Evolutionary conservation across 768 basidiomycete genomes (phyloP).

Genomic region (Rickenella mellea): DNA sequence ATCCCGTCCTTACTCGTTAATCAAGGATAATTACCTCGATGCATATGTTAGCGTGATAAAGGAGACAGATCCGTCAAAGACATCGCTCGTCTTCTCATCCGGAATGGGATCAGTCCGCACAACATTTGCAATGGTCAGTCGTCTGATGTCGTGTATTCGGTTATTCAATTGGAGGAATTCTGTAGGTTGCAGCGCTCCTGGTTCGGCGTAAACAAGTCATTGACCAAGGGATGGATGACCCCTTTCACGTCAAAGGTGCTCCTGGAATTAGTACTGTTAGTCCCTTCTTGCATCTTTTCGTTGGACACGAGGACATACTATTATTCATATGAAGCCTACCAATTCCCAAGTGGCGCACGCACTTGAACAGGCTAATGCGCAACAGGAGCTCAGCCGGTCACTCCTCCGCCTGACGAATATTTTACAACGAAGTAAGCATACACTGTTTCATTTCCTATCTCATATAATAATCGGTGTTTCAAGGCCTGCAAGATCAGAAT

Average conservation of each 20-base stretch:
- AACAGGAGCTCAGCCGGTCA: conserved; percentile 71
- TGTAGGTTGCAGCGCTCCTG: conserved; percentile 38
- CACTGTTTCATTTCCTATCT: not conserved
- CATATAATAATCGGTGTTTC: not conserved
- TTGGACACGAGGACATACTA: conserved; percentile 2
- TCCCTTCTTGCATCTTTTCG: not conserved
- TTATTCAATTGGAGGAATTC: conserved; percentile 77
- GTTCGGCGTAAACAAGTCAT: conserved; percentile 40
- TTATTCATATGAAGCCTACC: conserved; percentile 16
- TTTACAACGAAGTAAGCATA: conserved; percentile 59
- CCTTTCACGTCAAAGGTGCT: conserved; percentile 44
- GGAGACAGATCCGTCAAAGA: conserved; percentile 66
- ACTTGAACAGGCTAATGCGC: conserved; percentile 66
- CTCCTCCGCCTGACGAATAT: conserved; percentile 72
- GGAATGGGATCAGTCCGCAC: conserved; percentile 96
- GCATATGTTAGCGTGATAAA: conserved; percentile 81
- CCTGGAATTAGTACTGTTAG: conserved; percentile 44
- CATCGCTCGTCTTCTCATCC: conserved; percentile 87
- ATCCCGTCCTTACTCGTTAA: not conserved
- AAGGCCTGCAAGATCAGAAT: conserved; percentile 56
- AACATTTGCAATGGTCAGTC: conserved; percentile 97
- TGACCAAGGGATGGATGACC: conserved; percentile 60
- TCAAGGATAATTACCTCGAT: conserved; percentile 88
- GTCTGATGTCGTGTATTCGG: too few relatives aligned
- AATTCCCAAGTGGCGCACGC: conserved; percentile 30